phyloP scores from a whole-genome alignment of 2,329 filamentous ascomycete genomes.

The Neofusicoccum laricinum region DNA sequence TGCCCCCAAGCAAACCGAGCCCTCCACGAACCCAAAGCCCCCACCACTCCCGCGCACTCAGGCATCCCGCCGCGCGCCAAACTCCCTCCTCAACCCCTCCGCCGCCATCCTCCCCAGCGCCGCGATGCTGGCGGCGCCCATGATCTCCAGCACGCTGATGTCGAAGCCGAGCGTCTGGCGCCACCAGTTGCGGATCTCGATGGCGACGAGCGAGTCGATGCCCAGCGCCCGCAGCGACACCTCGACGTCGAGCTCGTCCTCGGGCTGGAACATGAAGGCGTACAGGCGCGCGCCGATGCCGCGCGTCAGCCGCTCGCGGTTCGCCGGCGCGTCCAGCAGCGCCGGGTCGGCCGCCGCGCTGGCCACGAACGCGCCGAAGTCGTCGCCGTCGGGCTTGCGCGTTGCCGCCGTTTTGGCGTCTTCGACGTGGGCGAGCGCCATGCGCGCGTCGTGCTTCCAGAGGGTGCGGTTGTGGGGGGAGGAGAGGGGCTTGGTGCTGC shows the following conservation, averaged over 20 bases:
- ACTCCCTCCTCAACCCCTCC: background rate
- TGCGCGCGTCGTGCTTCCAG: conserved; percentile 24
- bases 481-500: conserved; percentile 22
- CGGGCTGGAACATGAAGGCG: conserved; percentile 19
- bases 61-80: background rate
- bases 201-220: conserved; percentile 32
- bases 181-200: conserved; percentile 42
- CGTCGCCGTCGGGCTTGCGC: conserved; percentile 2
- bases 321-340: conserved; percentile 18
- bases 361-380: conserved; percentile 18
- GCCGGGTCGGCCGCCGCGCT: conserved; percentile 16
- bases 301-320: conserved; percentile 18
- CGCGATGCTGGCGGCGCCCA: conserved; percentile 22
- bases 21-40: too few species aligned
- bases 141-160: conserved; percentile 27
- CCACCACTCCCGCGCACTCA: too few species aligned
- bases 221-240: conserved; percentile 25
- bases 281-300: conserved; percentile 25
- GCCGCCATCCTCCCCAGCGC: conserved; percentile 16
- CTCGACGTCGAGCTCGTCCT: conserved; percentile 22
- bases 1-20: too few species aligned
- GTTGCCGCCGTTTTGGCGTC: background rate
- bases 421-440: conserved; percentile 24
- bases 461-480: conserved; percentile 21
- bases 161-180: conserved; percentile 30